These are phyloP conservation scores for Galerina sulciceps DNA, from an alignment of 768 basidiomycete species.

Conservation along the genomic window DNA sequence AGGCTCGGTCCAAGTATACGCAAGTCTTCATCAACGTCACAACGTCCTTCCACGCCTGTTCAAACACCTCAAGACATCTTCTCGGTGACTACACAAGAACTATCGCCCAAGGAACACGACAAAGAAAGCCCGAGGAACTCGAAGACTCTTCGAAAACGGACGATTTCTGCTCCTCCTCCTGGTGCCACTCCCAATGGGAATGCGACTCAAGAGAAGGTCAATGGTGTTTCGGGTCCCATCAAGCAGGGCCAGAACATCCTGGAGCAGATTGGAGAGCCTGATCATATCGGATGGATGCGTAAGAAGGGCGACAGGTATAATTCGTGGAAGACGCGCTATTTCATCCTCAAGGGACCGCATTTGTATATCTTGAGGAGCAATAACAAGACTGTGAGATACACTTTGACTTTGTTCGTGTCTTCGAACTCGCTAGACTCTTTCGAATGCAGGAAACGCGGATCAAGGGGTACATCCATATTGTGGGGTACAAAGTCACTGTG, in stretches of 20 bases:
- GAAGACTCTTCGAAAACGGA: slow-evolving; percentile 60
- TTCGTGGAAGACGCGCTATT: slow-evolving; percentile 90
- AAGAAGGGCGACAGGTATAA: slow-evolving; percentile 96
- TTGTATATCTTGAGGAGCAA: slow-evolving; percentile 86
- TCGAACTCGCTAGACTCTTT: neutral
- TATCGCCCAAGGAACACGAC: slow-evolving; percentile 19
- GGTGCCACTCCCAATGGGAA: slow-evolving; percentile 14
- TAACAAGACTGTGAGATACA: slow-evolving; percentile 51
- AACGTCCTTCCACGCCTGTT: slow-evolving; percentile 39
- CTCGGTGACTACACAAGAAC: neutral
- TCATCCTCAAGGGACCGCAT: slow-evolving; percentile 90
- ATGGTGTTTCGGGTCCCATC: slow-evolving; percentile 36
- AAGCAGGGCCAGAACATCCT: slow-evolving; percentile 75
- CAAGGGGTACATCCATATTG: slow-evolving; percentile 94
- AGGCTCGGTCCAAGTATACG: slow-evolving; percentile 44
- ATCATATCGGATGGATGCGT: slow-evolving; percentile 92
- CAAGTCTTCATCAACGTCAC: slow-evolving; percentile 46
- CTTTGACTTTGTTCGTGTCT: neutral
- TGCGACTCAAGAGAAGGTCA: slow-evolving; percentile 15
- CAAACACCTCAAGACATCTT: slow-evolving; percentile 23
- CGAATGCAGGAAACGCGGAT: slow-evolving; percentile 80
- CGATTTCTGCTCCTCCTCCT: slow-evolving; percentile 34
- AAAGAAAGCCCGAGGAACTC: slow-evolving; percentile 14
- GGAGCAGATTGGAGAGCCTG: slow-evolving; percentile 89
- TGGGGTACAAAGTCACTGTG: slow-evolving; percentile 90